Percentiles rank a stretch among this genome's conserved stretches.
phyloP scores from a whole-genome alignment of 768 basidiomycete species.

The Pisolithus marmoratus region DNA sequence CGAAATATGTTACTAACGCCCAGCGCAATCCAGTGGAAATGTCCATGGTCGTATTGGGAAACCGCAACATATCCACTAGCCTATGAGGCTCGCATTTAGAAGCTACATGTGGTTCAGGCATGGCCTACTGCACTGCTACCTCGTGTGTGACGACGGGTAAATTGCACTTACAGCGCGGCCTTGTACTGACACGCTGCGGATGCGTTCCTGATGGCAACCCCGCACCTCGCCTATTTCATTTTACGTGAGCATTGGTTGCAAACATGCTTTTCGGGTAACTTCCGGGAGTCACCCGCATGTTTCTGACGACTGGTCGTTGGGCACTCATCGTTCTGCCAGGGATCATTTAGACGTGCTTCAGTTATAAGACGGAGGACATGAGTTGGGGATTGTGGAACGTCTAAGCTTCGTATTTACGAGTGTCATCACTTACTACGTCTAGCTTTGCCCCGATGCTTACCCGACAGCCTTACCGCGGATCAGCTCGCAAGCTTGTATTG shows the following conservation, averaged over 20 bases:
- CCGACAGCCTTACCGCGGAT: constrained; percentile 35
- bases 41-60: constrained; percentile 26
- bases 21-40: constrained; percentile 21
- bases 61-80: constrained; percentile 11
- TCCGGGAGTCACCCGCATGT: constrained; percentile 8
- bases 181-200: constrained; percentile 16
- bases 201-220: constrained; percentile 6
- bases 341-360: background rate
- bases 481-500: constrained; percentile 30
- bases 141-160: constrained; percentile 14
- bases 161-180: constrained; percentile 3
- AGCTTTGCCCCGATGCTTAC: constrained; percentile 22
- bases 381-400: background rate
- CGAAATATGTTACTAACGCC: constrained; percentile 22
- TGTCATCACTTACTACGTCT: background rate
- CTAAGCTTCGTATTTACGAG: background rate
- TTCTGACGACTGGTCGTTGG: constrained; percentile 4
- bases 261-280: constrained; percentile 4
- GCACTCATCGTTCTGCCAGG: background rate
- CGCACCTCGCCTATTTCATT: constrained; percentile 20
- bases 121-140: constrained; percentile 8
- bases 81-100: constrained; percentile 18
- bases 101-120: constrained; percentile 21
- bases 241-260: constrained; percentile 1
- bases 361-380: background rate